A percentile compares a stretch with the other conserved stretches of the same genome.
Evolutionary conservation across 805 yeast genomes (phyloP).

Genomic region (Metschnikowia arizonensis): DNA sequence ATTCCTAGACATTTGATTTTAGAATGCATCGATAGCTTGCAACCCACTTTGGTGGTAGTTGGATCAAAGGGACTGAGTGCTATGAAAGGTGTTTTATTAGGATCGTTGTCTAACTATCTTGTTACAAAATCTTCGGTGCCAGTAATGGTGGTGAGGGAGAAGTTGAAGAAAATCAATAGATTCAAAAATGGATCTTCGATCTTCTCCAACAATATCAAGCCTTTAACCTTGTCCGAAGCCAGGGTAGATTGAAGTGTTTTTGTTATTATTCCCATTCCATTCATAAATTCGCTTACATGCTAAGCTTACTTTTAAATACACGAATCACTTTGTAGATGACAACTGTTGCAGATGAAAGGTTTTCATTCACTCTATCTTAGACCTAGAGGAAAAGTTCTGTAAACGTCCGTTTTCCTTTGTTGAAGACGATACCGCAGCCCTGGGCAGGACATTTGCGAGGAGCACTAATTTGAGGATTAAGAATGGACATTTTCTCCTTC

Average conservation of each 20-base stretch:
- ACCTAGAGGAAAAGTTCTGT: slow-evolving; percentile 43
- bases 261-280: neutral
- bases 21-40: slow-evolving; percentile 64
- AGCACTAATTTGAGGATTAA: slow-evolving; percentile 42
- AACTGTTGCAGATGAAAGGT: neutral
- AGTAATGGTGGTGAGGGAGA: slow-evolving; percentile 75
- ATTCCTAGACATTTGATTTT: slow-evolving; percentile 67
- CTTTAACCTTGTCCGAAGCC: slow-evolving; percentile 47
- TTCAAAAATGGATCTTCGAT: slow-evolving; percentile 46
- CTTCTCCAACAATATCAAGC: slow-evolving; percentile 53
- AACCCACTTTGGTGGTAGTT: slow-evolving; percentile 69
- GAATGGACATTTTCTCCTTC: slow-evolving; percentile 20
- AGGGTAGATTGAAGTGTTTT: slow-evolving; percentile 33
- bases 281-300: neutral
- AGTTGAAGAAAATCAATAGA: slow-evolving; percentile 63
- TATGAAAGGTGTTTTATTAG: slow-evolving; percentile 67
- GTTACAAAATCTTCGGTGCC: slow-evolving; percentile 71
- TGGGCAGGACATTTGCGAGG: slow-evolving; percentile 57
- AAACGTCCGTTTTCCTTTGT: slow-evolving; percentile 45
- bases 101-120: slow-evolving; percentile 67
- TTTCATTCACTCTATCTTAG: neutral
- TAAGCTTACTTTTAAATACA: neutral
- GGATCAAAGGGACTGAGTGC: slow-evolving; percentile 75
- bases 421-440: slow-evolving; percentile 44
- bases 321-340: neutral